Evolutionary conservation across 1,284 basidiomycete genomes (phyloP), one percentile per base, ranked within the genome.

Genomic region (Naganishia sp.): DNA sequence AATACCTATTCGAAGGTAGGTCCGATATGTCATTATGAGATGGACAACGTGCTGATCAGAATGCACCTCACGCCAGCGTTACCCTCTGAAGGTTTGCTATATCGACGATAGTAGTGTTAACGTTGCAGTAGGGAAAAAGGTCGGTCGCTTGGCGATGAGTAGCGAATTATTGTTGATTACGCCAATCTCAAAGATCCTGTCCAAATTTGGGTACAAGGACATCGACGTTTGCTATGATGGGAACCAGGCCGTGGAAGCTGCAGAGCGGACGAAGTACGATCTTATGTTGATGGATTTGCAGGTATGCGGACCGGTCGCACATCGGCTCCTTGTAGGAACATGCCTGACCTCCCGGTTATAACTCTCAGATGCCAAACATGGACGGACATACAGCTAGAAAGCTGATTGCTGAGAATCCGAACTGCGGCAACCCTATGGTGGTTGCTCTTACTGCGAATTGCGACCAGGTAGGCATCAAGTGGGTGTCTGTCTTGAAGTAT

Each of bases 101-200:
- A 78, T 80, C 4, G 78, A 80, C 57, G 77, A 80, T 68, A 77
- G 76, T 50, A 60, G 63, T 1, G 73, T 78, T 68, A 80, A 80
- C 63, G 64, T 66, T 10, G 57, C 56, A 25, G 64, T 66, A 6
- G 64, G 64, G 13, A 59, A 66, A n/a, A 66, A 65, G 55, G 64
- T 65, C n/a, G 16, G 55, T 28, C 43, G 5, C 9, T n/a, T 6
- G 6, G 13, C 21, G 9, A 23, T 55, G 18, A 28, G 28, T 28
- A 28, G 28, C 28, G 28, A 28, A 28, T 28, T 28, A 28, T 28
- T 28, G 28, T 28, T 28, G 28, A 28, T 28, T 28, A 28, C 28
- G 28, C 28, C 28, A 5, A 25, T 16, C 25, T 2, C 63, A 10
- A 66, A 75, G 49, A 74, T 78, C 43, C 70, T 78, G 11, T 74